Base-by-base conservation (phyloP, 2,329 filamentous ascomycete species). In the Xylaria sp. region DNA sequence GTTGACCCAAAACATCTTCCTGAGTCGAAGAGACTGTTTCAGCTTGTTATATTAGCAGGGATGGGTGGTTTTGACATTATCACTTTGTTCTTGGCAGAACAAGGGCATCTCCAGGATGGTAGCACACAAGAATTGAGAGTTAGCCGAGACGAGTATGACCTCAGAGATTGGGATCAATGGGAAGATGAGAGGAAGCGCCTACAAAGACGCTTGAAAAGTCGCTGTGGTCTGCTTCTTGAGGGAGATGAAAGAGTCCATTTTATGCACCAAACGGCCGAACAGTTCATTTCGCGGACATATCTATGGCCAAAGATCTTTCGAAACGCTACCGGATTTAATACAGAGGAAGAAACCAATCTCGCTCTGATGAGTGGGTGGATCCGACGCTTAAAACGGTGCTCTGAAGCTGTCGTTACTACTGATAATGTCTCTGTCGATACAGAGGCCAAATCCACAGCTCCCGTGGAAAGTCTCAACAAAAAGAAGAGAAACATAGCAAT, bases 11-110 rank as follows among this genome's bases (percentile, higher is more conserved):
- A 34, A 34, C 31, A 54, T 54, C 28, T 54, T 23, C 51, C 8
- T 18, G 51, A 54, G 18, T 54, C 51, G 9, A 54, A 34, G 51
- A 31, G 51, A 31, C 23, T 54, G 13, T 54, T 54, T 54, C 51
- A 54, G 31, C 51, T 37, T 8, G 34, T 37, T 9, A 37, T 37
- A n/a, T n/a, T n/a, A 10, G 31, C 23, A 54, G 25, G 31, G 8
- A 31, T 6, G 4, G 3, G 3, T 10, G 3, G 1, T 54, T 0
- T 54, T 4, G 51, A 54, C 25, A 54, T 54, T 9, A 54, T 54
- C 3, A 34, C 25, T 31, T n/a, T 54, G 28, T 54, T 54, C 51
- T 20, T 54, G 31, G 51, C 51, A 28, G 23, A 54, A 31, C 23
- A 54, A 31, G 51, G 23, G 12, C 28, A 54, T 54, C 25, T 31